Percentiles rank a stretch among this genome's conserved stretches.
phyloP scores from a whole-genome alignment of 352 stramenopile species.

The Thalassiosira gravida region DNA sequence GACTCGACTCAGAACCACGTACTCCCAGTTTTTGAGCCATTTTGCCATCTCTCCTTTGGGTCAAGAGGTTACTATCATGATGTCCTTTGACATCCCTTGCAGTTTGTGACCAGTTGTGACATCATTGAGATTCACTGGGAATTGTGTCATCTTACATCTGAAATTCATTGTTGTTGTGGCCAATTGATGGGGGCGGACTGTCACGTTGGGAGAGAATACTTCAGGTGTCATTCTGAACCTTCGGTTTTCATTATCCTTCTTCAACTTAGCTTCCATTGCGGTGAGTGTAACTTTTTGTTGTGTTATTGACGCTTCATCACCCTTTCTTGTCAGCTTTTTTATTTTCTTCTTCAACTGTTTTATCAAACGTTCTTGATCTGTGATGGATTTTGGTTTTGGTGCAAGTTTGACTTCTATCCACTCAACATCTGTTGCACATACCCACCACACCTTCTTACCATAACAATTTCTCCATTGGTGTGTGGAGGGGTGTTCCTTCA shows the following conservation, averaged over 20 bases:
- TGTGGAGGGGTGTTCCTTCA: constrained; percentile 12
- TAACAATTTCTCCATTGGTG: constrained; percentile 27
- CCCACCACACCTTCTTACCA: constrained; percentile 15
- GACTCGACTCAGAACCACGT: constrained; percentile 18
- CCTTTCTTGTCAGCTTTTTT: neutral
- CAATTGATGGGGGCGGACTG: neutral
- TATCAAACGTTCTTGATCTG: neutral
- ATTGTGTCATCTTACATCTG: constrained; percentile 23
- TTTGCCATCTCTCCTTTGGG: no score
- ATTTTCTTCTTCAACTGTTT: neutral
- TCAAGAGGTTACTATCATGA: constrained; percentile 25
- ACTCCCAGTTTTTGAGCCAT: constrained; percentile 33
- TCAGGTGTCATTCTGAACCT: no score
- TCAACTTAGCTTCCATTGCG: neutral
- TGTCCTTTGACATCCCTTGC: constrained; percentile 46
- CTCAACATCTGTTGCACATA: constrained; percentile 23
- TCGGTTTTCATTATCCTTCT: neutral
- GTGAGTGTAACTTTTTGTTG: neutral
- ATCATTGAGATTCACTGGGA: constrained; percentile 38
- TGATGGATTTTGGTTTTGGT: constrained; percentile 3
- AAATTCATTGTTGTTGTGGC: neutral
- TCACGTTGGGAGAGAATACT: no score
- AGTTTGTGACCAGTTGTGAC: constrained; percentile 46
- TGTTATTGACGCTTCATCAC: no score
- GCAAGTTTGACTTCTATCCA: constrained; percentile 26